Conservation (phyloP, 2,329 filamentous ascomycete genomes). For the Dactylellina sp. region DNA sequence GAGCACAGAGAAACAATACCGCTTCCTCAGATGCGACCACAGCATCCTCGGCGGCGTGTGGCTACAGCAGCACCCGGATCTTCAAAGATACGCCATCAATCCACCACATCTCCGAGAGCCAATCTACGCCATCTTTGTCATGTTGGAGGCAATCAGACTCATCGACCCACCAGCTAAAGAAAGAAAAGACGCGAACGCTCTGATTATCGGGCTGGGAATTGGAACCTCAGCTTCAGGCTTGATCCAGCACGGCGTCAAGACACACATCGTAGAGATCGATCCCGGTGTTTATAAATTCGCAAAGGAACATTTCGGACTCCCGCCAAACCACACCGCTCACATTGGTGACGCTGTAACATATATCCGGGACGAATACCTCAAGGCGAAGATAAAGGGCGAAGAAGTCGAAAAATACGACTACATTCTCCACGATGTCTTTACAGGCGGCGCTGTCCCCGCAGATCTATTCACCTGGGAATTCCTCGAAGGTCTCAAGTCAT, state of each 20-base stretch:
- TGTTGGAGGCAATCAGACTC: slow-evolving; percentile 90
- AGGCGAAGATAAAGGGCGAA: slow-evolving; percentile 63
- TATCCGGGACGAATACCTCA: slow-evolving; percentile 68
- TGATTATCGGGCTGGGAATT: slow-evolving; percentile 91
- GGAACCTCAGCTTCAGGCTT: slow-evolving; percentile 90
- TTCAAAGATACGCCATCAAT: slow-evolving; percentile 66
- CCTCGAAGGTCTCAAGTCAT: slow-evolving; percentile 74
- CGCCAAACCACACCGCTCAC: slow-evolving; percentile 79
- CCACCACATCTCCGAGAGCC: slow-evolving; percentile 74
- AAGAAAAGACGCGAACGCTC: slow-evolving; percentile 75
- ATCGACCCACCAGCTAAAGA: slow-evolving; percentile 73
- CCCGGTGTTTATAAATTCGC: slow-evolving; percentile 88
- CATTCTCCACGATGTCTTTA: slow-evolving; percentile 98
- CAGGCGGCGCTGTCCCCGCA: slow-evolving; percentile 90
- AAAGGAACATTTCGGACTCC: slow-evolving; percentile 82
- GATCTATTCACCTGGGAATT: slow-evolving; percentile 90
- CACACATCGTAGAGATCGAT: slow-evolving; percentile 94
- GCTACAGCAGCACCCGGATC: slow-evolving; percentile 68
- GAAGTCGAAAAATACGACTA: slow-evolving; percentile 76
- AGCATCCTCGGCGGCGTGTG: slow-evolving; percentile 94
- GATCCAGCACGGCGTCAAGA: slow-evolving; percentile 87
- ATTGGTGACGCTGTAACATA: slow-evolving; percentile 85
- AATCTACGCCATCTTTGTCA: slow-evolving; percentile 95
- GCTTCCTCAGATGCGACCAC: slow-evolving; percentile 91
- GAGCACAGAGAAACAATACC: slow-evolving; percentile 76